These are phyloP conservation scores for Clathrospora elynae DNA, from an alignment of 2,329 filamentous ascomycete species.

Conservation along the genomic window DNA sequence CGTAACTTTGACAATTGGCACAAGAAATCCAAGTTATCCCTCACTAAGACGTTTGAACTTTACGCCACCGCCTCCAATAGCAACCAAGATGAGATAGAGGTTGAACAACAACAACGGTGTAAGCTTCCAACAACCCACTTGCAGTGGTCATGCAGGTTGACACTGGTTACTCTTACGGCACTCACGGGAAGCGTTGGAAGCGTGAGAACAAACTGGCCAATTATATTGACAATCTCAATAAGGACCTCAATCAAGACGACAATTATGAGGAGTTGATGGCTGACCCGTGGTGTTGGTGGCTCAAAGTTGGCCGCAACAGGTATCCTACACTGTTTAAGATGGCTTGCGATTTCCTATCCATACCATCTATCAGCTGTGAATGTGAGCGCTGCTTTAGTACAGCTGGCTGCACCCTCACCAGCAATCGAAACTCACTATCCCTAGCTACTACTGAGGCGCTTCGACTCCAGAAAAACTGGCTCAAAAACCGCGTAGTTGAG, in stretches of 20 bases:
- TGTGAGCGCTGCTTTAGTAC: constrained; percentile 14
- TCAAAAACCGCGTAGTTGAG: not conserved
- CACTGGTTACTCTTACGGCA: constrained; percentile 3
- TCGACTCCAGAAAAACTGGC: constrained; percentile 2
- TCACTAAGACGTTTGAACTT: not conserved
- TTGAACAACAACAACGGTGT: not conserved
- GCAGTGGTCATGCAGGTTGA: constrained; percentile 1
- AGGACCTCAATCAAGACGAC: constrained; percentile 1
- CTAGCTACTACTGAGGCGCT: constrained; percentile 1
- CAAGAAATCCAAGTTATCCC: constrained; percentile 2
- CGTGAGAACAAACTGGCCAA: constrained; percentile 4
- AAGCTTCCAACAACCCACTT: not conserved
- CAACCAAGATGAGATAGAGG: not conserved
- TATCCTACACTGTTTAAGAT: constrained; percentile 15
- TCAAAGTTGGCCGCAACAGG: constrained; percentile 3
- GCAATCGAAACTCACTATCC: constrained; percentile 5
- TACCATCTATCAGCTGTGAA: constrained; percentile 10
- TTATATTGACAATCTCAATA: constrained; percentile 5
- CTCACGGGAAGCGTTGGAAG: constrained; percentile 10
- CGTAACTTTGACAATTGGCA: not conserved
- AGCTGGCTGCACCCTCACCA: constrained; percentile 9
- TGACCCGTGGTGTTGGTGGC: constrained; percentile 7
- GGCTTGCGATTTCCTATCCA: constrained; percentile 10
- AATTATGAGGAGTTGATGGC: not conserved
- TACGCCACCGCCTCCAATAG: too few species aligned